Conservation (phyloP, 1,284 basidiomycete genomes). For the Trichosporon faecale region DNA sequence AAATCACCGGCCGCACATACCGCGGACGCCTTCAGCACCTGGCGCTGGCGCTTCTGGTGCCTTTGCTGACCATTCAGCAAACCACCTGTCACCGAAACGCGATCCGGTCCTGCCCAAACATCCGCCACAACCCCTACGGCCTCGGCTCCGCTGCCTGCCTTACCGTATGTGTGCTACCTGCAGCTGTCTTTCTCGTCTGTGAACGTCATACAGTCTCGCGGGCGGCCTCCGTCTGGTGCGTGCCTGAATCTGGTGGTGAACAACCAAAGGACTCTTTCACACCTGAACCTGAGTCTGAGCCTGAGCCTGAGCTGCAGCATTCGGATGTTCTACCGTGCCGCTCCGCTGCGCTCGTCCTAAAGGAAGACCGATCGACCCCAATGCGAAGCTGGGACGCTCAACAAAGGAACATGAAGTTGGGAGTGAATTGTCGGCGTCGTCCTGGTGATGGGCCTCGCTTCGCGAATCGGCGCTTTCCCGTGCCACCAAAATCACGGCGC, state of each 20-base stretch:
- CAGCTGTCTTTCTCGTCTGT: neutral
- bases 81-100: neutral
- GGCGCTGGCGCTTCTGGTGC: neutral
- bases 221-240: neutral
- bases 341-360: too few relatives aligned
- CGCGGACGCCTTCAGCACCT: neutral
- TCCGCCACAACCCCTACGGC: neutral
- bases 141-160: neutral
- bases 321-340: too few relatives aligned
- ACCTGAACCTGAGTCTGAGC: too few relatives aligned
- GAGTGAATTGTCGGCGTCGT: too few relatives aligned
- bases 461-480: too few relatives aligned
- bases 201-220: neutral
- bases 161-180: neutral
- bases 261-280: neutral
- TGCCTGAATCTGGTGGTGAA: neutral
- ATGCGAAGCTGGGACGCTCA: too few relatives aligned
- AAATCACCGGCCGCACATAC: neutral
- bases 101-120: neutral
- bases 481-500: too few relatives aligned
- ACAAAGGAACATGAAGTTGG: too few relatives aligned
- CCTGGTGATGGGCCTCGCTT: too few relatives aligned
- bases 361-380: too few relatives aligned
- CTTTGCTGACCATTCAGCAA: neutral
- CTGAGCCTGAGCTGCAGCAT: too few relatives aligned